Percentiles rank a stretch among this genome's conserved stretches.
Evolutionary conservation across 179 eudicot species (phyloP).

Genomic region (Actinidia arguta): DNA sequence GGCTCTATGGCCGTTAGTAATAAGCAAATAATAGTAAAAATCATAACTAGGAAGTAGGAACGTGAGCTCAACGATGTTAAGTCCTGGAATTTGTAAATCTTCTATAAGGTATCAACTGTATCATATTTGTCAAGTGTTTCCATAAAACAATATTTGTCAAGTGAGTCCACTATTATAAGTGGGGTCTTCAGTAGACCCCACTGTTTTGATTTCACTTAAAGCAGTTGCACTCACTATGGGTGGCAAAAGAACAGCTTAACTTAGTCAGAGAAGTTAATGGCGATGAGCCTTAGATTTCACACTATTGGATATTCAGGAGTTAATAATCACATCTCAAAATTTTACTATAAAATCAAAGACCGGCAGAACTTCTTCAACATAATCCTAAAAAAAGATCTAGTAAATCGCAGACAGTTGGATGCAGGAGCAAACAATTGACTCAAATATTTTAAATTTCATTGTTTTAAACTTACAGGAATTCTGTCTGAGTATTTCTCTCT

Average conservation of each 20-base stretch:
- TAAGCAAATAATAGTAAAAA: no score
- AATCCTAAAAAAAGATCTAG: background rate
- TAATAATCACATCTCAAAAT: background rate
- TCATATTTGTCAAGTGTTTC: no score
- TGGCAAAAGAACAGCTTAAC: background rate
- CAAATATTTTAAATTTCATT: background rate
- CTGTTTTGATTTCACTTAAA: background rate
- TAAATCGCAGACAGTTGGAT: background rate
- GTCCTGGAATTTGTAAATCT: no score
- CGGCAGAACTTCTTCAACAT: background rate
- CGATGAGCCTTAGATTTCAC: background rate
- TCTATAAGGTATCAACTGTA: no score
- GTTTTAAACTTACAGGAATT: constrained; percentile 38
- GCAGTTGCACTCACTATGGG: background rate
- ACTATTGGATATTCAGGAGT: background rate
- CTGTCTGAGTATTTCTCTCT: constrained; percentile 53
- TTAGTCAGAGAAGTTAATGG: background rate
- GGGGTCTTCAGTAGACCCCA: background rate
- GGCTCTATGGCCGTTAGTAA: no score
- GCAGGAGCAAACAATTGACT: background rate
- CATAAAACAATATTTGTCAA: no score
- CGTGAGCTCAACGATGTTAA: no score
- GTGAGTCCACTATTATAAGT: no score
- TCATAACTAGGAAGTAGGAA: no score
- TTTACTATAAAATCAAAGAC: background rate